Evolutionary conservation across 352 stramenopile species (phyloP).

Genomic region (Globisporangium carolinianum): DNA sequence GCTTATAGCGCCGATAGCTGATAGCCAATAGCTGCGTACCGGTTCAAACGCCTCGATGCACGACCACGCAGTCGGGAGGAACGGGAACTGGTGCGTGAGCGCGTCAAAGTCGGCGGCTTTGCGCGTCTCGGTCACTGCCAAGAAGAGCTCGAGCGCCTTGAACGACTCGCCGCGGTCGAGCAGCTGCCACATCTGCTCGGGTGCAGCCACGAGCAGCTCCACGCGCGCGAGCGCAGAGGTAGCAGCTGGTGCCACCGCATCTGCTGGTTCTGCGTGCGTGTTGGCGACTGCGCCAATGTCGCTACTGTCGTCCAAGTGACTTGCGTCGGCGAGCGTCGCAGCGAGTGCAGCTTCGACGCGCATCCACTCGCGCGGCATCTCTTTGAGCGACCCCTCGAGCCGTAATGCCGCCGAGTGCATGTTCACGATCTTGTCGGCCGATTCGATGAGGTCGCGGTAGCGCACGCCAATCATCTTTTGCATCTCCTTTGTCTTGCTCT

Average conservation of each 20-base stretch:
- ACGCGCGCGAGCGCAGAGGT: constrained; percentile 24
- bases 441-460: constrained; percentile 92
- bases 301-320: constrained; percentile 8
- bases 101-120: constrained; percentile 11
- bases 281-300: neutral
- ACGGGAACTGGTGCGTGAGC: constrained; percentile 34
- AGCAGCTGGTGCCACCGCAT: neutral
- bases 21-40: constrained; percentile 17
- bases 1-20: neutral
- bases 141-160: constrained; percentile 40
- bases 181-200: constrained; percentile 63
- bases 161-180: constrained; percentile 59
- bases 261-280: neutral
- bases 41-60: constrained; percentile 56
- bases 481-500: constrained; percentile 87
- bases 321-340: constrained; percentile 18
- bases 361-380: constrained; percentile 82
- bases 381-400: constrained; percentile 73
- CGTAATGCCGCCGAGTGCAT: constrained; percentile 87
- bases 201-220: constrained; percentile 42
- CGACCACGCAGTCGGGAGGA: constrained; percentile 58
- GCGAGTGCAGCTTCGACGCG: constrained; percentile 42
- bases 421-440: constrained; percentile 88
- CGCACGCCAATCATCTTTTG: constrained; percentile 90
- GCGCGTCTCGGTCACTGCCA: constrained; percentile 28